phyloP scores from a whole-genome alignment of 192 early-diverging fungal species.

The Thamnidium elegans region DNA sequence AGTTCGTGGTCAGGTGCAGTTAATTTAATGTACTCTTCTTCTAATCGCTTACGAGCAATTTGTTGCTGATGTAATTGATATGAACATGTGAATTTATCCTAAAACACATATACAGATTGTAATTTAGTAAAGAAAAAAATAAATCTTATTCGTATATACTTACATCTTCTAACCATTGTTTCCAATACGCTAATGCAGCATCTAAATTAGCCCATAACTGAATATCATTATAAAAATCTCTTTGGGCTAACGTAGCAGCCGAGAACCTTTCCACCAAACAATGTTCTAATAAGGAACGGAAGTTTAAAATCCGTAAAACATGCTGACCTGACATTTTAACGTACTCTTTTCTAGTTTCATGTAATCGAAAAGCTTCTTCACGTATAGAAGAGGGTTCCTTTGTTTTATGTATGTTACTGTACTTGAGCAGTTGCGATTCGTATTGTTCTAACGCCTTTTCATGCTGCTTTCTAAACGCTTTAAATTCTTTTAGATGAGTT shows the following conservation, averaged over 20 bases:
- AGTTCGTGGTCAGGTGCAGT: constrained; percentile 25
- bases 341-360: constrained; percentile 65
- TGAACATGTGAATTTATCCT: constrained; percentile 37
- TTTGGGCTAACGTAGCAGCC: constrained; percentile 43
- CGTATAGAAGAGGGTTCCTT: constrained; percentile 66
- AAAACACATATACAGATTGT: not conserved
- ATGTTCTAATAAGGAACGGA: constrained; percentile 53
- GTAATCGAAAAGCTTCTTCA: constrained; percentile 70
- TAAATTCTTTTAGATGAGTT: constrained; percentile 67
- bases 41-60: constrained; percentile 35
- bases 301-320: constrained; percentile 54
- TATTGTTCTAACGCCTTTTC: constrained; percentile 54
- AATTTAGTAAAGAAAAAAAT: not conserved
- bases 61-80: constrained; percentile 33
- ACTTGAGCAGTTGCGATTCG: constrained; percentile 61
- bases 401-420: constrained; percentile 53
- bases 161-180: constrained; percentile 40
- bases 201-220: constrained; percentile 47
- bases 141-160: not conserved
- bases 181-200: constrained; percentile 37
- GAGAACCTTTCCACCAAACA: constrained; percentile 47
- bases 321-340: constrained; percentile 58
- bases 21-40: constrained; percentile 29
- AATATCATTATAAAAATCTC: constrained; percentile 39
- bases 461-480: constrained; percentile 49